Conservation (phyloP, 2,329 filamentous ascomycete species). For the Curvularia sp. region DNA sequence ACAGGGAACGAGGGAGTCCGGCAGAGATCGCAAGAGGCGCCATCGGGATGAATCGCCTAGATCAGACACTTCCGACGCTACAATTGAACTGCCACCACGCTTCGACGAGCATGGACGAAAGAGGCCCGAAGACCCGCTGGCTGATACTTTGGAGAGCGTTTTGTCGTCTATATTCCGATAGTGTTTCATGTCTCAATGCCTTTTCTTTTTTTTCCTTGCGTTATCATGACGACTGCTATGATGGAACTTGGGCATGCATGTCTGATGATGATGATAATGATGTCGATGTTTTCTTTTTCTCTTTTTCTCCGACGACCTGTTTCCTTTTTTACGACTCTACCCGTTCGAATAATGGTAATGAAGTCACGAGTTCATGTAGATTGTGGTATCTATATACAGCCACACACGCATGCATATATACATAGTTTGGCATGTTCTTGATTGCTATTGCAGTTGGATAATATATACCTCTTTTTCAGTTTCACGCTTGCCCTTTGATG, state of each 20-base stretch:
- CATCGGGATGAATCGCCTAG: conserved; percentile 35
- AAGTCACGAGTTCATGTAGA: no score
- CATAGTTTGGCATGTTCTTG: no score
- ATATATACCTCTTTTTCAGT: no score
- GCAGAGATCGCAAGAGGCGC: conserved; percentile 26
- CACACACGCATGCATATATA: no score
- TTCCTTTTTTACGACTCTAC: no score
- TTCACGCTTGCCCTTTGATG: no score
- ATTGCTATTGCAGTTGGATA: no score
- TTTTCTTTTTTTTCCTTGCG: not conserved
- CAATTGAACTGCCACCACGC: conserved; percentile 47
- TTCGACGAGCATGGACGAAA: conserved; percentile 45
- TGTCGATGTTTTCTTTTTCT: not conserved
- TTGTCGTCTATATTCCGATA: conserved; percentile 41
- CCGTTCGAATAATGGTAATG: no score
- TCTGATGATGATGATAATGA: not conserved
- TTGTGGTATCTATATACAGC: no score
- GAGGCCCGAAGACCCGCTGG: conserved; percentile 43
- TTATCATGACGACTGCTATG: not conserved
- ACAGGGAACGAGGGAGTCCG: conserved; percentile 26
- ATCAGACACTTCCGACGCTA: conserved; percentile 41
- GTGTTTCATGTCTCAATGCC: conserved; percentile 11
- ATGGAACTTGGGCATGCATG: not conserved
- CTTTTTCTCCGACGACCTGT: not conserved
- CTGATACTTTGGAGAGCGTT: conserved; percentile 45